A percentile compares a stretch with the other conserved stretches of the same genome.
Conservation (phyloP, 768 basidiomycete species). For the Trametes sanguinea region DNA sequence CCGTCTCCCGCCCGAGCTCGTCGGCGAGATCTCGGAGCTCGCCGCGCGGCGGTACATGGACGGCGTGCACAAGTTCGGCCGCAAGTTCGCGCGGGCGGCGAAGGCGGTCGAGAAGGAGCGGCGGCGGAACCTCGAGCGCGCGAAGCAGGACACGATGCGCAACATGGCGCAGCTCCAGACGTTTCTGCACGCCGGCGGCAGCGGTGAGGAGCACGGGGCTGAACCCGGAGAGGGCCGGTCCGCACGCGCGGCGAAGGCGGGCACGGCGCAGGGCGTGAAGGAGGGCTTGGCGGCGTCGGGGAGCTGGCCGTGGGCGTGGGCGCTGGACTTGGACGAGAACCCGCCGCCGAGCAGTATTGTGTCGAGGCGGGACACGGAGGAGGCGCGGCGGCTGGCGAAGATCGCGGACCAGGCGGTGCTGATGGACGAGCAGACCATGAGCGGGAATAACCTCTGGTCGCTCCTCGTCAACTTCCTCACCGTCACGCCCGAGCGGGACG, state of each 20-base stretch:
- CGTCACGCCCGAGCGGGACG: slow-evolving; percentile 45
- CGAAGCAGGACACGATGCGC: slow-evolving; percentile 60
- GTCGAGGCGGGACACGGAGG: slow-evolving; percentile 82
- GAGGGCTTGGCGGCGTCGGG: slow-evolving; percentile 45
- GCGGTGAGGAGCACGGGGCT: slow-evolving; percentile 30
- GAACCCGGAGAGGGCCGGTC: slow-evolving; percentile 17
- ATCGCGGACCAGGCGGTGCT: slow-evolving; percentile 70
- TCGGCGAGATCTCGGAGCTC: slow-evolving; percentile 78
- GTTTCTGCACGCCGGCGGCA: slow-evolving; percentile 25
- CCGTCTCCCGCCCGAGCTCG: slow-evolving; percentile 58
- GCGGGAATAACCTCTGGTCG: slow-evolving; percentile 74
- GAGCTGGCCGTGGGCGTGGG: slow-evolving; percentile 85
- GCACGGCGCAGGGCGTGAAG: slow-evolving; percentile 12
- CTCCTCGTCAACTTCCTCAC: slow-evolving; percentile 66
- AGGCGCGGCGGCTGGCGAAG: slow-evolving; percentile 71
- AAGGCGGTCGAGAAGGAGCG: slow-evolving; percentile 67
- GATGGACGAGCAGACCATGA: slow-evolving; percentile 58
- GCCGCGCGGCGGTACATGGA: slow-evolving; percentile 76
- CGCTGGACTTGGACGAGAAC: slow-evolving; percentile 70
- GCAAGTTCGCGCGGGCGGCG: slow-evolving; percentile 61
- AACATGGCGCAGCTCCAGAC: slow-evolving; percentile 52
- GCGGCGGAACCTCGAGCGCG: slow-evolving; percentile 61
- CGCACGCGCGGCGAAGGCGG: slow-evolving; percentile 18
- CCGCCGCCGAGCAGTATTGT: slow-evolving; percentile 94
- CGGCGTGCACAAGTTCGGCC: slow-evolving; percentile 58